Evolutionary conservation across 768 basidiomycete genomes (phyloP), one percentile per base, ranked within the genome.

Genomic region (Cystobasidium ongulense): DNA sequence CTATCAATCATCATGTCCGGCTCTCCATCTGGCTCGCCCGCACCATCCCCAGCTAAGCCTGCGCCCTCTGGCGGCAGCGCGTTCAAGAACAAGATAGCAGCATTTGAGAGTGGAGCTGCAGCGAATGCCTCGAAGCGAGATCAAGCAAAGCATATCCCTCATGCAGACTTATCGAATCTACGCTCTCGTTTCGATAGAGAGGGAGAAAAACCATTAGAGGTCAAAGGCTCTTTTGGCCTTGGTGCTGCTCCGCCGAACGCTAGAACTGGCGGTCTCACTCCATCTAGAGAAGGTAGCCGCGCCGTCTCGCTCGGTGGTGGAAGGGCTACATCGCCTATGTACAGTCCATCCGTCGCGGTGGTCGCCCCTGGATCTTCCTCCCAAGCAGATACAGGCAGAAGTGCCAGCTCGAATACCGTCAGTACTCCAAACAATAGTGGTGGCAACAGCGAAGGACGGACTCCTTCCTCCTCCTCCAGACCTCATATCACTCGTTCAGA

Each of bases 291-390:
- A 59, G 68, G 66, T 31, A 5, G 21, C 7, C 50, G 68, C 21
- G 50, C 68, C 39, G 68, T 71, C n/a, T 71, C 68, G 54, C 54
- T 71, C 7, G 68, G 68, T 18, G n/a, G 1, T n/a, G 68, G 68
- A 27, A 31, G 68, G 18, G 68, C 68, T n/a, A 35, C 38, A 35
- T 57, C 52, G 1, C 68, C 68, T 35, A 71, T 71, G 25, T 21
- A 36, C 10, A 71, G 68, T 36, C 68, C 68, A 23, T 33, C 68
- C 1, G 53, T 71, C 7, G 68, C 59, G n/a, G 52, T 59, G 13
- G 1, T 29, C n/a, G 23, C 18, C 57, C 18, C 3, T n/a, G 10
- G 8, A 10, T 4, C 65, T 18, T 23, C 65, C 15, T 23, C 62
- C 18, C 11, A n/a, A 17, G 11, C 27, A 1, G n/a, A 15, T 3